phyloP scores from a whole-genome alignment of 139 green algal genomes.

The Yamagishiella unicocca region DNA sequence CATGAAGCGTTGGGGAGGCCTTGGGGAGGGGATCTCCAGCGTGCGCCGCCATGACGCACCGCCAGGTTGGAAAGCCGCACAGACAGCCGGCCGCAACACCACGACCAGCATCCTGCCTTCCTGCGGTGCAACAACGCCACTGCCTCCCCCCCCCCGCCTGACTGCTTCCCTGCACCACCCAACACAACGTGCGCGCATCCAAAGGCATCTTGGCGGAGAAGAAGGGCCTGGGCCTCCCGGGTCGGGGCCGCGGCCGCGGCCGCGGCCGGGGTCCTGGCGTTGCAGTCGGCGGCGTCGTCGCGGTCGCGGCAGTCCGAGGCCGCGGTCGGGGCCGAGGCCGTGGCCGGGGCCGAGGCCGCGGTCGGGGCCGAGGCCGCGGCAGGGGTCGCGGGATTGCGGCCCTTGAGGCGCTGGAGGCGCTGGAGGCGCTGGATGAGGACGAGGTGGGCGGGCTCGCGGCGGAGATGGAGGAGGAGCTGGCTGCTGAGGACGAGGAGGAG shows the following conservation, averaged over 20 bases:
- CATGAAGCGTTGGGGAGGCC: no score
- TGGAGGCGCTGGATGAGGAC: slow-evolving; percentile 4
- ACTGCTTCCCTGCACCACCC: no score
- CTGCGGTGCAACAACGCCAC: no score
- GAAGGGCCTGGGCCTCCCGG: neutral
- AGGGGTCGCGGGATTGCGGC: neutral
- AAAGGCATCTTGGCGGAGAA: slow-evolving; percentile 37
- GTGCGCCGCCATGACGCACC: no score
- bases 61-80: no score
- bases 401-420: neutral
- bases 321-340: neutral
- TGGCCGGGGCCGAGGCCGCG: slow-evolving; percentile 18
- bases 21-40: no score
- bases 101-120: no score
- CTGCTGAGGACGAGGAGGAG: slow-evolving; percentile 21
- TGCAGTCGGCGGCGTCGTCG: neutral
- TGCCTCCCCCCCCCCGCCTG: no score
- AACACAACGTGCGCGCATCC: no score
- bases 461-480: slow-evolving; percentile 26
- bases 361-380: neutral
- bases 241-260: slow-evolving; percentile 22
- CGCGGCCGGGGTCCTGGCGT: slow-evolving; percentile 3
- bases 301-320: neutral
- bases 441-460: neutral
- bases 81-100: no score